These are phyloP conservation scores for Aspergillus fijiensis DNA, from an alignment of 2,329 filamentous ascomycete genomes.

Conservation along the genomic window DNA sequence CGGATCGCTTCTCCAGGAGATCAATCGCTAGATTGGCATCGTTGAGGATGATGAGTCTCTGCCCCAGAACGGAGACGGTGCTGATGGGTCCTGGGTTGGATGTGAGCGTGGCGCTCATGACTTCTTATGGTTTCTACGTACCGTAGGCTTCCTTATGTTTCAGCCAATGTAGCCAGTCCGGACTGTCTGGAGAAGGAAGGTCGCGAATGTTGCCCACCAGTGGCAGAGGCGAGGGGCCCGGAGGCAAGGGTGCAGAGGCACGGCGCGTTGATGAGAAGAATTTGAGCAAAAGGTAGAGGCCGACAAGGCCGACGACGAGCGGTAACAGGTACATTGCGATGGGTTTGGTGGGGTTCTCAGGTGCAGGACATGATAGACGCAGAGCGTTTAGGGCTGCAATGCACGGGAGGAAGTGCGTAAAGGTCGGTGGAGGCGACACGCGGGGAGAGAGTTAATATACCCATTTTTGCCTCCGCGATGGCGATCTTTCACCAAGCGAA, in stretches of 20 bases:
- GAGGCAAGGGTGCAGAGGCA: constrained; percentile 37
- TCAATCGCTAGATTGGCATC: constrained; percentile 30
- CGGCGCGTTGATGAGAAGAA: neutral
- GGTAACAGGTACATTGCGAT: neutral
- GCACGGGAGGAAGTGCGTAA: no score
- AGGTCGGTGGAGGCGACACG: no score
- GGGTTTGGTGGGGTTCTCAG: neutral
- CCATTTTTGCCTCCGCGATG: neutral
- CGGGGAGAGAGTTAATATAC: neutral
- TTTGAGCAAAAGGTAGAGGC: neutral
- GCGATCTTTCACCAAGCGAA: neutral
- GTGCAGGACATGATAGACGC: neutral
- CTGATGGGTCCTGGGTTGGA: constrained; percentile 30
- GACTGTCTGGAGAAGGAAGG: constrained; percentile 41
- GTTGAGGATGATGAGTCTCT: constrained; percentile 35
- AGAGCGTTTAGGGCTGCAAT: neutral
- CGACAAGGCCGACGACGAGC: neutral
- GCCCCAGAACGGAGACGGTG: constrained; percentile 34
- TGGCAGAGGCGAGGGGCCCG: constrained; percentile 50
- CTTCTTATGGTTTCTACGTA: neutral
- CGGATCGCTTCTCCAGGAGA: constrained; percentile 34
- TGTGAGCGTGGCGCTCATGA: neutral
- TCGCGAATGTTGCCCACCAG: constrained; percentile 52
- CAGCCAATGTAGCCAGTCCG: constrained; percentile 43
- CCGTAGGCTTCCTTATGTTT: constrained; percentile 43